These are phyloP conservation scores for Trichosporon ovoides DNA, from an alignment of 1,284 basidiomycete genomes.

Conservation along the genomic window DNA sequence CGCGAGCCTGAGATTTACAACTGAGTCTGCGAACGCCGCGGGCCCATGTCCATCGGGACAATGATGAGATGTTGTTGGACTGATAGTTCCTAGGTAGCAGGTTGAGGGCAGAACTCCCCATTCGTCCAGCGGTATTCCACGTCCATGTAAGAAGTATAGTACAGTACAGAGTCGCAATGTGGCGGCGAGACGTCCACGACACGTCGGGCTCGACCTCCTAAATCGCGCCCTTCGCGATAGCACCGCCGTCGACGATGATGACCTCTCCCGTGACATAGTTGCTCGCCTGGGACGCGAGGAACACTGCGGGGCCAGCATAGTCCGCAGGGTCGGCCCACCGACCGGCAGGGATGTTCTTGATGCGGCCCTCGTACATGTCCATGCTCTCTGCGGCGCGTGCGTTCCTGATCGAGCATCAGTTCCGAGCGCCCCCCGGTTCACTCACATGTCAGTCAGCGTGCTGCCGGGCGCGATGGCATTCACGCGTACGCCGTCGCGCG, in stretches of 20 bases:
- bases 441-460: conserved; percentile 67
- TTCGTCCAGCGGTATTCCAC: too few relatives aligned
- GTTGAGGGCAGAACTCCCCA: too few relatives aligned
- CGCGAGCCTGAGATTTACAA: conserved; percentile 9
- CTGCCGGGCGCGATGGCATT: conserved; percentile 82
- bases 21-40: neutral
- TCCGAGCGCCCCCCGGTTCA: too few relatives aligned
- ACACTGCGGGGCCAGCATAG: conserved; percentile 78
- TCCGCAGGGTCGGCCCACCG: conserved; percentile 78
- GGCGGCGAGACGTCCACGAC: neutral
- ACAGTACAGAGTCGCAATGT: neutral
- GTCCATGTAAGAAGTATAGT: too few relatives aligned
- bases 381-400: conserved; percentile 19
- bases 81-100: too few relatives aligned
- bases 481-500: conserved; percentile 71
- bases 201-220: neutral
- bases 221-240: neutral
- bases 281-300: conserved; percentile 73
- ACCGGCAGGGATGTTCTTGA: conserved; percentile 65
- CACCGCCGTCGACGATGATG: conserved; percentile 24
- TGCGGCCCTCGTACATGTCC: conserved; percentile 15
- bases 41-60: too few relatives aligned
- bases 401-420: too few relatives aligned
- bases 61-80: too few relatives aligned
- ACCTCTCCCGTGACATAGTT: conserved; percentile 81